Evolutionary conservation across 371 early-diverging fungal genomes (phyloP), one percentile per base, ranked within the genome.

Genomic region (Catenaria anguillulae): DNA sequence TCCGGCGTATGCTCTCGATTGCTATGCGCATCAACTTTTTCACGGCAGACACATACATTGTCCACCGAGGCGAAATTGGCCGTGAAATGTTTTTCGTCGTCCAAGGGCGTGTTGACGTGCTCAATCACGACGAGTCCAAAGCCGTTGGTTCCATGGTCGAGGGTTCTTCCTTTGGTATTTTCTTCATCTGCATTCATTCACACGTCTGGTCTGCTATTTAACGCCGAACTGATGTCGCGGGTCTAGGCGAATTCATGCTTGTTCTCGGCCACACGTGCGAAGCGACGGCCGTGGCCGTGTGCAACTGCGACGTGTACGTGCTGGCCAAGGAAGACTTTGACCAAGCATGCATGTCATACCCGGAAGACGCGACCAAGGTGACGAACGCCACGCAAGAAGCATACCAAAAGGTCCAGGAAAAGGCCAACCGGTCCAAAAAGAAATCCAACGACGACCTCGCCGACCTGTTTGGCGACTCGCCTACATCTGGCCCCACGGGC

Each of bases 301-400:
- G 74, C 65, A 76, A 76, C 66, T 71, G 71, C n/a, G 76, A 76
- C 60, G 71, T 76, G 36, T 76, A 72, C 64, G 73, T 74, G 23
- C 66, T 76, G 35, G 60, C 67, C 56, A 62, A 68, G 31, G 70
- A 71, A 17, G 74, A 74, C 34, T 60, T 71, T 21, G 67, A 71
- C 24, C 42, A 52, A 10, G 71, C 71, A 21, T 74, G 71, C 63
- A 61, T 35, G 21, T 68, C 70, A 4, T 76, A 68, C 61, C 76
- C 76, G 1, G 74, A 70, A 5, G 76, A 76, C 65, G 62, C 62
- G 21, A 48, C 59, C 29, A 45, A 65, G 23, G 76, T 74, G 35
- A 21, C 55, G 19, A 56, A 35, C n/a, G 69, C 67, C 24, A 75
- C 75, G 21, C 31, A 60, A 12, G 67, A 56, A 15, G 26, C 45